A percentile compares a stretch with the other conserved stretches of the same genome.
These are phyloP conservation scores for Solanum chaucha DNA, from an alignment of 257 asterid species.

Conservation along the genomic window DNA sequence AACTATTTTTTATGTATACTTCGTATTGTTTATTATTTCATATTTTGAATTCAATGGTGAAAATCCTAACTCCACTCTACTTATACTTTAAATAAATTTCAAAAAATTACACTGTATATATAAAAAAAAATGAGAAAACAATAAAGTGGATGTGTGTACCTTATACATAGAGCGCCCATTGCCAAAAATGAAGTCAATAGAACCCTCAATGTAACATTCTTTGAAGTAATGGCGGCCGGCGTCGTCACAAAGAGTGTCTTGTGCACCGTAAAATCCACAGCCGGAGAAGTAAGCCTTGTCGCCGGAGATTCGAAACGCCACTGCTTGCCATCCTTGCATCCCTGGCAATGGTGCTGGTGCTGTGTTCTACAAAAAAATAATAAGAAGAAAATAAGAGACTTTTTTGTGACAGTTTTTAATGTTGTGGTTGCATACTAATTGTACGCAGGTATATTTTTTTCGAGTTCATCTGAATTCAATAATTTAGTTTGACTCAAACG, in stretches of 20 bases:
- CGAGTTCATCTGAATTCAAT: too few relatives aligned
- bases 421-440: too few relatives aligned
- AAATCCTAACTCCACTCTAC: background rate
- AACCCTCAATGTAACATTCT: conserved; percentile 84
- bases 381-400: too few relatives aligned
- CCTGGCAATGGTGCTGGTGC: conserved; percentile 97
- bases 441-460: too few relatives aligned
- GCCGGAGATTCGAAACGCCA: conserved; percentile 82
- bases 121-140: background rate
- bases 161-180: conserved; percentile 89
- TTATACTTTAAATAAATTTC: too few relatives aligned
- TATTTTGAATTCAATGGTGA: background rate
- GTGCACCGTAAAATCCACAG: conserved; percentile 88
- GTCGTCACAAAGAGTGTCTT: conserved; percentile 87
- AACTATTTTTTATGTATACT: too few relatives aligned
- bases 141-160: conserved; percentile 6
- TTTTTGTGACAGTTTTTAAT: too few relatives aligned
- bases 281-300: conserved; percentile 85
- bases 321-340: conserved; percentile 92
- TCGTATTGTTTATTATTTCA: background rate
- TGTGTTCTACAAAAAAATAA: conserved; percentile 34
- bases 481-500: too few relatives aligned
- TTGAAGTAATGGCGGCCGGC: conserved; percentile 94
- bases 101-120: background rate
- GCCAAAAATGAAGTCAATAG: conserved; percentile 90